Conservation (phyloP, 1,139 yeast genomes). For the Protomyces arabidopsidicola region DNA sequence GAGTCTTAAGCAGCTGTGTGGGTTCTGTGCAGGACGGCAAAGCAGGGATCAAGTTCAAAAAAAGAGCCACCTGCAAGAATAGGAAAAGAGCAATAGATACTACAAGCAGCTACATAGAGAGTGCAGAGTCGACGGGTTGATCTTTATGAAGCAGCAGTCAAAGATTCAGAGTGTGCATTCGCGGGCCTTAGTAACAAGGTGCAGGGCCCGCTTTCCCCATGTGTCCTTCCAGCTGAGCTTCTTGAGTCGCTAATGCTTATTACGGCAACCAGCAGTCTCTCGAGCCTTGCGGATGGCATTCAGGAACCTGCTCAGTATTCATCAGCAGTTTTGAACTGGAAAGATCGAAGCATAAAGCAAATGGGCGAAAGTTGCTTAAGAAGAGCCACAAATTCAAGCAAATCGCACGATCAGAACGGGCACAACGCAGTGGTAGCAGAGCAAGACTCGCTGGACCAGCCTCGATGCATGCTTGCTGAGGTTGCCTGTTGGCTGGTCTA, state of each 20-base stretch:
- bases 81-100: background rate
- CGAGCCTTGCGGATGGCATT: background rate
- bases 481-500: too few species aligned
- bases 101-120: too few species aligned
- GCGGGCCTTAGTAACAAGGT: slow-evolving; percentile 2
- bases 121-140: background rate
- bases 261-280: background rate
- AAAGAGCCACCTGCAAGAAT: background rate
- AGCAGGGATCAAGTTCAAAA: background rate
- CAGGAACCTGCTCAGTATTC: background rate
- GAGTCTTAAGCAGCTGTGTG: background rate
- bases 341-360: background rate
- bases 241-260: background rate
- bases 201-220: slow-evolving; percentile 3
- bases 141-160: background rate
- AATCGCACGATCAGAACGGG: background rate
- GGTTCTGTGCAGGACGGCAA: background rate
- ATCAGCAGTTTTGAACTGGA: slow-evolving; percentile 2
- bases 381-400: background rate
- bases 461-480: too few species aligned
- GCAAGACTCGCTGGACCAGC: too few species aligned
- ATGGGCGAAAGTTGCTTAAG: background rate
- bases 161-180: background rate
- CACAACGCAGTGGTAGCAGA: too few species aligned
- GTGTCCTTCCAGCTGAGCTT: background rate